Evolutionary conservation across 2,329 filamentous ascomycete genomes (phyloP).

Genomic region (Tolypocladium cylindrosporum): DNA sequence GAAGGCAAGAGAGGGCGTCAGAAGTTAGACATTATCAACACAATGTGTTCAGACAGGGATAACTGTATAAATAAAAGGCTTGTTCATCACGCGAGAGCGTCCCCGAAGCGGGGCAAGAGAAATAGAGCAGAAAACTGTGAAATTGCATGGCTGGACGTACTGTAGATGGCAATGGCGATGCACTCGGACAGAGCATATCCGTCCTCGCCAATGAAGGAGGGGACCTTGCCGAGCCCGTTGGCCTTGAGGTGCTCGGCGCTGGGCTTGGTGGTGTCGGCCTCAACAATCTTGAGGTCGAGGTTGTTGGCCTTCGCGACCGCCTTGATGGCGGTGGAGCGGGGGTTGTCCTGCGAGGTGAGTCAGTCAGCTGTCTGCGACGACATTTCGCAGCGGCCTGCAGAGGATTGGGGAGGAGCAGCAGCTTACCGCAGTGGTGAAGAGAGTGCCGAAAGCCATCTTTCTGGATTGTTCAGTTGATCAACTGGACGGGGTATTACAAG

Average conservation of each 20-base stretch:
- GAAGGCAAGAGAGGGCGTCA: conserved; percentile 33
- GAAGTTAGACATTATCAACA: conserved; percentile 92
- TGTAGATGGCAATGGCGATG: conserved; percentile 94
- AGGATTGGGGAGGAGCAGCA: conserved; percentile 1
- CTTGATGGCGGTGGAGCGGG: conserved; percentile 78
- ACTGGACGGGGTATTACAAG: conserved; percentile 5
- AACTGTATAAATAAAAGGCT: conserved; percentile 72
- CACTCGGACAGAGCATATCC: conserved; percentile 81
- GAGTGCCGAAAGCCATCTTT: conserved; percentile 95
- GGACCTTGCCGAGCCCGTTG: conserved; percentile 84
- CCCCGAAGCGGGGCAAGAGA: background rate
- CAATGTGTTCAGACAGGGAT: conserved; percentile 92
- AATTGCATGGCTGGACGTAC: conserved; percentile 45
- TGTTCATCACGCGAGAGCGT: conserved; percentile 52
- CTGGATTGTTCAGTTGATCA: conserved; percentile 16
- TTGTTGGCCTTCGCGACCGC: conserved; percentile 97
- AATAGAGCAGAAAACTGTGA: background rate
- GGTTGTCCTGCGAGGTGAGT: conserved; percentile 57
- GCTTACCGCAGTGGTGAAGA: conserved; percentile 76
- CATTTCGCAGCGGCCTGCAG: conserved; percentile 5
- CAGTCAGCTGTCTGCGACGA: conserved; percentile 12
- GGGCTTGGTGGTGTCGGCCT: conserved; percentile 56
- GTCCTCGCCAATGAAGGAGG: conserved; percentile 85
- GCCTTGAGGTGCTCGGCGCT: conserved; percentile 71
- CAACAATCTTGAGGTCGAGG: conserved; percentile 79